A percentile compares a stretch with the other conserved stretches of the same genome.
These are phyloP conservation scores for Brassica balearica DNA, from an alignment of 441 rosid species.

Conservation along the genomic window DNA sequence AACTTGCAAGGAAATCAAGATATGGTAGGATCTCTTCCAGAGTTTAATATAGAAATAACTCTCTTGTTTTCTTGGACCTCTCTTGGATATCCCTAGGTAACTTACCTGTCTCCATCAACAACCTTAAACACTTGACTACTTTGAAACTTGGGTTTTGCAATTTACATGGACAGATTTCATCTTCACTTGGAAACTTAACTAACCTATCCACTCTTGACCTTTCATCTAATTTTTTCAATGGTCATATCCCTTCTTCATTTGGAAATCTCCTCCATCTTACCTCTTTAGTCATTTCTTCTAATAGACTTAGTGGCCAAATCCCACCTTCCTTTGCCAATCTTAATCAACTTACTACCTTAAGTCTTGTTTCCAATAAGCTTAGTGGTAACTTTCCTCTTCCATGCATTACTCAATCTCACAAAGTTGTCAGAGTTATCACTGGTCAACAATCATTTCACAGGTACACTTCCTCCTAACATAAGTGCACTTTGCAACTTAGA, in stretches of 20 bases:
- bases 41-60: not conserved
- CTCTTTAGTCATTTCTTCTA: not conserved
- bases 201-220: not conserved
- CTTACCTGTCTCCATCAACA: not conserved
- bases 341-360: not conserved
- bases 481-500: not conserved
- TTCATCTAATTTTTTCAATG: not conserved
- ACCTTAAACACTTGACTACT: not conserved
- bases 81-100: not conserved
- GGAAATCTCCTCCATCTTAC: not conserved
- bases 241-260: not conserved
- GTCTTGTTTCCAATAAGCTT: not conserved
- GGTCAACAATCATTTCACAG: not conserved
- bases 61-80: not conserved
- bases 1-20: not conserved
- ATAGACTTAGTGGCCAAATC: not conserved
- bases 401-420: not conserved
- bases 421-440: not conserved
- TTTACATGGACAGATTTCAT: not conserved
- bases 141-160: not conserved
- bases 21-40: not conserved
- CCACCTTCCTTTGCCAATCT: constrained; percentile 1
- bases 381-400: not conserved
- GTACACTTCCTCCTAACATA: not conserved
- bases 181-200: not conserved